A percentile compares a stretch with the other conserved stretches of the same genome.
Conservation (phyloP, 352 stramenopile genomes). For the Phytopythium oedochilum region DNA sequence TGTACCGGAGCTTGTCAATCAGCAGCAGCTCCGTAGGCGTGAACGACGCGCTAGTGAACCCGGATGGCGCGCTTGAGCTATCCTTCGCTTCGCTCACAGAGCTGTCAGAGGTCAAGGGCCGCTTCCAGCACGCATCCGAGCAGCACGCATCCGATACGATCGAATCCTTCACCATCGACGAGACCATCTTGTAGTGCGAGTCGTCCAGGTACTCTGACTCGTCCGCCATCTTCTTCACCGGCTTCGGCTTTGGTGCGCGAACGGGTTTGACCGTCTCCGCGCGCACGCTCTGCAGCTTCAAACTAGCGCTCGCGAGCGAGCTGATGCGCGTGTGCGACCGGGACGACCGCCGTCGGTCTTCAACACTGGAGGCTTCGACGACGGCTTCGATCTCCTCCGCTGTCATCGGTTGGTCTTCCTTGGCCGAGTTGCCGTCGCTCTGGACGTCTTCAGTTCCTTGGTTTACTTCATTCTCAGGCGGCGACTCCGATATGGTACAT, state of each 20-base stretch:
- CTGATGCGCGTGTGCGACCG: slow-evolving; percentile 52
- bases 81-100: background rate
- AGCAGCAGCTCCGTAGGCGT: slow-evolving; percentile 44
- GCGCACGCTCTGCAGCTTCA: slow-evolving; percentile 29
- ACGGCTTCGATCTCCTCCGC: background rate
- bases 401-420: slow-evolving; percentile 14
- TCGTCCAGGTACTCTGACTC: slow-evolving; percentile 71
- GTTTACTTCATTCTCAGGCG: background rate
- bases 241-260: slow-evolving; percentile 20
- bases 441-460: slow-evolving; percentile 6
- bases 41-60: slow-evolving; percentile 11
- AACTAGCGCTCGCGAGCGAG: slow-evolving; percentile 42
- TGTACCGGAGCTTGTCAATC: slow-evolving; percentile 44
- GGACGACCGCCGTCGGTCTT: slow-evolving; percentile 48
- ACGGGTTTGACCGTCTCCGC: slow-evolving; percentile 16
- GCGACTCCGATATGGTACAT: background rate
- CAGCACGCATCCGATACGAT: slow-evolving; percentile 21
- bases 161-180: slow-evolving; percentile 38
- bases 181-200: slow-evolving; percentile 38
- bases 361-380: slow-evolving; percentile 7
- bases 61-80: background rate
- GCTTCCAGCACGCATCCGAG: slow-evolving; percentile 39
- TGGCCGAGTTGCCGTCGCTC: slow-evolving; percentile 8
- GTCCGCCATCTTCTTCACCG: slow-evolving; percentile 22
- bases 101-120: slow-evolving; percentile 2